These are phyloP conservation scores for Teratosphaeria zuluensis DNA, from an alignment of 2,329 filamentous ascomycete species.

Conservation along the genomic window DNA sequence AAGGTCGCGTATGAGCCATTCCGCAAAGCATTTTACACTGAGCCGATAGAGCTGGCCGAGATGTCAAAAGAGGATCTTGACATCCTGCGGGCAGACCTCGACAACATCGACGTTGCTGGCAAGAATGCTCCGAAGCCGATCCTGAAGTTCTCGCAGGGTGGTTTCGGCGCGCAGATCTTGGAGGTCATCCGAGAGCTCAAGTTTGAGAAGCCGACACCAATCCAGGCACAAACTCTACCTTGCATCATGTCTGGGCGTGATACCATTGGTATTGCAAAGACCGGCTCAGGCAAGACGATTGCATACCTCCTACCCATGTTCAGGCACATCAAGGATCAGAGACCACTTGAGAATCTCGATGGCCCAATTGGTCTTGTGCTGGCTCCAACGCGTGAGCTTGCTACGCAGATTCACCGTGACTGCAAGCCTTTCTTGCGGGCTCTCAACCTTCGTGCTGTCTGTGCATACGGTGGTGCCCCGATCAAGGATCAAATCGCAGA, in stretches of 20 bases:
- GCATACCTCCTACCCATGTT: slow-evolving; percentile 97
- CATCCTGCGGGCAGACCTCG: slow-evolving; percentile 74
- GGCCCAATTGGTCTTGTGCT: slow-evolving; percentile 83
- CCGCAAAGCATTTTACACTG: slow-evolving; percentile 89
- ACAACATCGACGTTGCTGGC: slow-evolving; percentile 89
- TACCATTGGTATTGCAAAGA: slow-evolving; percentile 93
- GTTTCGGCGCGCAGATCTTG: slow-evolving; percentile 74
- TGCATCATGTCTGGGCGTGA: slow-evolving; percentile 93
- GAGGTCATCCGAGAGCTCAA: slow-evolving; percentile 74
- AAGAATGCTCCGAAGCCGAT: slow-evolving; percentile 87
- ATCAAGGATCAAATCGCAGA: slow-evolving; percentile 98
- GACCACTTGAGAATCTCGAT: slow-evolving; percentile 69
- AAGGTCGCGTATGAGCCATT: slow-evolving; percentile 81
- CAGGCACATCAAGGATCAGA: slow-evolving; percentile 91
- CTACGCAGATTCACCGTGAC: slow-evolving; percentile 86
- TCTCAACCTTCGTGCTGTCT: slow-evolving; percentile 74
- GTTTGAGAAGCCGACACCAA: slow-evolving; percentile 82
- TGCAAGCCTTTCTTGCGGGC: slow-evolving; percentile 90
- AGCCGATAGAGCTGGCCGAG: slow-evolving; percentile 71
- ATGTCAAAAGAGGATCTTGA: slow-evolving; percentile 79
- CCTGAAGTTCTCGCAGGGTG: slow-evolving; percentile 93
- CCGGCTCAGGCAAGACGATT: slow-evolving; percentile 93
- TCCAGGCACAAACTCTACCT: slow-evolving; percentile 90
- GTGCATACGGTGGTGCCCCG: slow-evolving; percentile 87
- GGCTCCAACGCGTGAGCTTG: slow-evolving; percentile 88